Evolutionary conservation across 2,329 filamentous ascomycete species (phyloP).

Genomic region (Colletotrichum sp.): DNA sequence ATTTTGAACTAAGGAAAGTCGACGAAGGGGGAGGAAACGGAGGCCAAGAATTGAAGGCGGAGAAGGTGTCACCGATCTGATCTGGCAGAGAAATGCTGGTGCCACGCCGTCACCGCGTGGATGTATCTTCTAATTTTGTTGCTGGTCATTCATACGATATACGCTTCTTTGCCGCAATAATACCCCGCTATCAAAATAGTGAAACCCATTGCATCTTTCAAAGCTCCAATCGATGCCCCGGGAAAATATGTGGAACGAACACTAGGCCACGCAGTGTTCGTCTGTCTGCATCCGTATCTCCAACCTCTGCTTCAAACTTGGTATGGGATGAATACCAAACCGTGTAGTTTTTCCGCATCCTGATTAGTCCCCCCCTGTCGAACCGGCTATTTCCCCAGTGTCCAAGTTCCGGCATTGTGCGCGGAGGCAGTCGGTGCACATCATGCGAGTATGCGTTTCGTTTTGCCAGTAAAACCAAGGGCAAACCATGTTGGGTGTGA

Average conservation of each 20-base stretch:
- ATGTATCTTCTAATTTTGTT: background rate
- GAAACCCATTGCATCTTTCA: background rate
- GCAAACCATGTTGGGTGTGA: background rate
- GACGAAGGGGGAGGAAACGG: background rate
- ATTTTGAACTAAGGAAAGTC: background rate
- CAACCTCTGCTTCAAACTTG: background rate
- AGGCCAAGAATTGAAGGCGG: background rate
- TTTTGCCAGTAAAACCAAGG: background rate
- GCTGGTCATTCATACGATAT: background rate
- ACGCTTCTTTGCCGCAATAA: background rate
- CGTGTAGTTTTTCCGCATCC: background rate
- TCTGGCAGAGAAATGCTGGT: background rate
- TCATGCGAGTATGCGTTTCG: background rate
- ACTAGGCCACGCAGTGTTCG: background rate
- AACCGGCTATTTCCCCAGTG: background rate
- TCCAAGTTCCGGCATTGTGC: background rate
- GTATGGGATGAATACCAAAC: background rate
- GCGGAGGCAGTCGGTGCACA: background rate
- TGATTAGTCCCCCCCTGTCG: background rate
- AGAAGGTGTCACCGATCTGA: background rate
- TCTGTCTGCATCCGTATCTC: background rate
- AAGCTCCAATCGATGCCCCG: background rate
- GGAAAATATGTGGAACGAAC: background rate
- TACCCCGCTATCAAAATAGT: background rate
- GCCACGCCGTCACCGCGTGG: background rate